Base-by-base conservation (phyloP, 2,329 filamentous ascomycete genomes). In the Xylariaceae sp. region DNA sequence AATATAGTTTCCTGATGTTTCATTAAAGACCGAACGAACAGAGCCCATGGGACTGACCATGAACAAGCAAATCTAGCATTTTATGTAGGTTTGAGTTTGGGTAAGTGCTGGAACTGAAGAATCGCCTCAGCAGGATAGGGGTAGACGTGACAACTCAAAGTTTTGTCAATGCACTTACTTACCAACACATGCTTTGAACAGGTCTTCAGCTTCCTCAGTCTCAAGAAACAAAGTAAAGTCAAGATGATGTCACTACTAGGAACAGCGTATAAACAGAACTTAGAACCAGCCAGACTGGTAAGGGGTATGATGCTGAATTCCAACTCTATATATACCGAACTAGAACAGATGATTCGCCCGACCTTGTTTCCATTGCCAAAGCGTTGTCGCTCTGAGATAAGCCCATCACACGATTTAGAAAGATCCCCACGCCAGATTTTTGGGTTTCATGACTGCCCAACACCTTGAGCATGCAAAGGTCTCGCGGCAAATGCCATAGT, bases 271-370 rank as follows among this genome's bases (percentile, higher is more conserved):
- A 12, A 46, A 32, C 42, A 40, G 10, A 42, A 41, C 20, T 20
- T 18, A 16, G 20, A 19, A 42, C 46, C 20, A 47, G 21, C 3
- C 9, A 7, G 6, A 16, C 46, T 50, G 44, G 40, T 57, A 44
- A 58, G 55, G 58, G 63, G 67, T 69, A 69, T 68, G 56, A 62
- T 67, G 62, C 59, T 69, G 55, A 65, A 66, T 67, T 66, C 53
- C 56, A 64, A 59, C 50, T 66, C 66, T 70, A 70, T 70, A 70
- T 69, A 63, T 68, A 67, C 63, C 60, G 59, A 59, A 52, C 56
- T 52, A 61, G 54, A 57, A 59, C 48, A 61, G 29, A 60, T 60
- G 37, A 37, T 51, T 50, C 48, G 48, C 52, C 46, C 42, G 49
- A 37, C 32, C 14, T 29, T 6, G 10, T 29, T 29, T 37, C 14